Evolutionary conservation across 2,329 filamentous ascomycete species (phyloP), one percentile per base, ranked within the genome.

Genomic region (Clonostachys byssicola): DNA sequence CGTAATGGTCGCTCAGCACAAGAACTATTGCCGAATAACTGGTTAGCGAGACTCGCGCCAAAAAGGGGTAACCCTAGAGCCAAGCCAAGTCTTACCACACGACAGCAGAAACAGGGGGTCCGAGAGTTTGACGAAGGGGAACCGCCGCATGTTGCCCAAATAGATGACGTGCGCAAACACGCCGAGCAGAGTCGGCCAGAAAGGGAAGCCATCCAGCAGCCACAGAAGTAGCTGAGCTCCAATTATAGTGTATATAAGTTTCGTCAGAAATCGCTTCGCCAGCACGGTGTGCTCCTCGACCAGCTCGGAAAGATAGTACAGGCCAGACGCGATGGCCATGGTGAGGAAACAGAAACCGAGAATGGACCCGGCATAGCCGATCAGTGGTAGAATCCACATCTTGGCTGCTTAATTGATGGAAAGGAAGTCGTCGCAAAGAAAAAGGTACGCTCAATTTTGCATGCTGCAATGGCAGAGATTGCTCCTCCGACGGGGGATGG

Each of bases 261-360:
- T 85, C 34, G 81, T 87, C 45, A 99, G 77, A n/a, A 96, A 74
- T 48, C 86, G 89, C 64, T 95, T 95, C 12, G 92, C 88, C 52
- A 95, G 70, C 12, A 97, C 92, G 5, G 92, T 96, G 64, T 99
- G 92, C 67, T 99, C 94, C 71, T 99, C 94, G 51, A 99, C 94
- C 13, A 97, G 84, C 67, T 99, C 94, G 20, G 92, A 96, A 46
- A 99, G 86, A 67, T 99, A 99, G 73, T 99, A 99, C 23, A 99
- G 83, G 36, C 94, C 94, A n/a, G 91, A 96, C 38, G 94, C 94
- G 62, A 99, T 97, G 48, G 92, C 91, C 51, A 99, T 78, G 17
- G 94, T 97, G 56, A 99, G 75, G 71, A 99, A 97, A 60, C 82
- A 83, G 73, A 99, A 99, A 64, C 92, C 92, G 51, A 96, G 73